Evolutionary conservation across 257 asterid species (phyloP), one percentile per base, ranked within the genome.

Genomic region (Ocimum tenuiflorum): DNA sequence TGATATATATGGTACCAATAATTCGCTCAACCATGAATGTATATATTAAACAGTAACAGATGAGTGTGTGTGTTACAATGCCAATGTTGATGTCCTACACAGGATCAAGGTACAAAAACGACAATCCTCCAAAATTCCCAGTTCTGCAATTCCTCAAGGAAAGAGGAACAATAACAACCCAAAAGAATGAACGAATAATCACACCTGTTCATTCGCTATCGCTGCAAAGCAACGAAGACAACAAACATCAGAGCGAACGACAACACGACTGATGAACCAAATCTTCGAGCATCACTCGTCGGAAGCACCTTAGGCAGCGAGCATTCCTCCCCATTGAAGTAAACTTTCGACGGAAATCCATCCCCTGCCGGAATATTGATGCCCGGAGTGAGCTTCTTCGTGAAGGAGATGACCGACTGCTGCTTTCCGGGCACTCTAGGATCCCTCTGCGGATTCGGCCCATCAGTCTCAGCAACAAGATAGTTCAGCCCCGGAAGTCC

Each of bases 261-360:
- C 15, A 54, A 47, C 19, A 72, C 19, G 11, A 69, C 13, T 3
- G 85, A 72, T n/a, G 81, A 72, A 1, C 77, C 73, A 36, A 60
- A 18, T 42, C 65, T 82, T 55, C 53, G 22, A 8, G 88, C 80
- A 61, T 36, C 23, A 78, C 82, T 85, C 7, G 57, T 43, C 3
- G 99, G 99, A 10, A 90, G 77, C 59, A 88, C 33, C 4, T 55
- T 65, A 0, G 97, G 97, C 27, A 94, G 64, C 4, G 97, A 76
- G 50, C 99, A 94, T 66, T 94, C 97, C 72, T 89, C 96, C 19
- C 99, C 99, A 3, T 92, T 92, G 83, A 92, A 92, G 89, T 66
- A 89, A 10, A 92, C 88, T 69, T 83, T 92, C 1, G 90, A 45
- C 0, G 99, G 99, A 58, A 89, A 92, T 3, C 99, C 99, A 50